Evolutionary conservation across 805 yeast species (phyloP), one percentile per base, ranked within the genome.

Genomic region (Helenozyma baotianmanensis): DNA sequence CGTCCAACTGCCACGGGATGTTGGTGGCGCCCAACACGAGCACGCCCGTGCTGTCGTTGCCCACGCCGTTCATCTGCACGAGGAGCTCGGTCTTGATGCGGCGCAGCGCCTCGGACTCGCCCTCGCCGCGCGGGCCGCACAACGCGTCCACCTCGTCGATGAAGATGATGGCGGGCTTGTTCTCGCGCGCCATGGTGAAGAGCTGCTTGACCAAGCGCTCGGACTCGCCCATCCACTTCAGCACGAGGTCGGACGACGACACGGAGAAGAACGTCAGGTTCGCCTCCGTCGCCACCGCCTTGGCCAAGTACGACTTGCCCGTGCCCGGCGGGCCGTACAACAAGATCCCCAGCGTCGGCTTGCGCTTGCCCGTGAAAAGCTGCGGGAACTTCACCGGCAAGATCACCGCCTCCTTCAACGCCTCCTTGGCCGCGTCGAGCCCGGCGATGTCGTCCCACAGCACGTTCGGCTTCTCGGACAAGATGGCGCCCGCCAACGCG

Each of bases 211-310:
- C 97, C 36, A 92, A 74, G 60, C 97, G 78, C 60, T 92, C 98
- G 16, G 94, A 81, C 59, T 92, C 98, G 50, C 98, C 98, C 97
- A 90, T 90, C 98, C 98, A 92, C 60, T 92, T 92, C 45, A 95
- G 82, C 3, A 92, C 97, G 50, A 92, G 72, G 59, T 92, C 98
- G 10, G 95, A 84, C 0, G 96, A 87, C n/a, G 95, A 82, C 1
- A 92, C 95, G 2, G 96, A 84, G 62, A 92, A 92, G 50, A 92
- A 92, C 0, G 98, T 92, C 0, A 97, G 86, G 56, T 90, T 88
- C 30, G 97, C 96, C 52, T 92, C 98, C 0, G 98, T 92, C 16
- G 98, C 98, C 7, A 92, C 97, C 0, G 98, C 98, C 56, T 92
- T 92, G 9, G 98, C 98, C 38, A 92, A 66, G 53, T 81, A 92